phyloP scores from a whole-genome alignment of 2,329 filamentous ascomycete genomes.

The Nigrospora oryzae region DNA sequence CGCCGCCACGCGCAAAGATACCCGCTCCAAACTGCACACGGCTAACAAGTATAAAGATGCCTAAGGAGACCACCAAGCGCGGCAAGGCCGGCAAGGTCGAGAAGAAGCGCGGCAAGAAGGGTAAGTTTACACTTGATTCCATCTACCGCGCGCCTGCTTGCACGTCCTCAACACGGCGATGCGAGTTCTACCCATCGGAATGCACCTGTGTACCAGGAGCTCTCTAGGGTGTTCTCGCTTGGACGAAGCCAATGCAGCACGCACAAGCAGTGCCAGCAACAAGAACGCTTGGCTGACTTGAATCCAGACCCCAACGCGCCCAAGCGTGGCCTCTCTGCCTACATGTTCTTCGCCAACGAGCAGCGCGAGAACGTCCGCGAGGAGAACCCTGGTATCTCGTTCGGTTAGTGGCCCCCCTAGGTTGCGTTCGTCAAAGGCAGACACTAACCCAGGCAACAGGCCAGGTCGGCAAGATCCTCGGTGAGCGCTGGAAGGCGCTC shows the following conservation, averaged over 20 bases:
- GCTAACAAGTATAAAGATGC: constrained; percentile 38
- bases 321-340: constrained; percentile 98
- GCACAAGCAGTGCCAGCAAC: neutral
- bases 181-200: no score
- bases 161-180: no score
- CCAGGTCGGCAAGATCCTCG: constrained; percentile 95
- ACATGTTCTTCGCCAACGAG: constrained; percentile 99
- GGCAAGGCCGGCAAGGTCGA: constrained; percentile 40
- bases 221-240: neutral
- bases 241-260: neutral
- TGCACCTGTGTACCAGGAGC: neutral
- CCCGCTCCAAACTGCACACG: constrained; percentile 4
- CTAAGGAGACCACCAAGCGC: constrained; percentile 49
- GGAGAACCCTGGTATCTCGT: constrained; percentile 95
- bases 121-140: constrained; percentile 28
- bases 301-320: constrained; percentile 86
- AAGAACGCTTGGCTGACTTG: neutral
- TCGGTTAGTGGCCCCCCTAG: constrained; percentile 57
- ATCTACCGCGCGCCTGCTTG: neutral
- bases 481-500: constrained; percentile 97
- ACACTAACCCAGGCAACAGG: constrained; percentile 36
- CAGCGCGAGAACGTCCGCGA: constrained; percentile 97
- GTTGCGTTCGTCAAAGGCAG: neutral
- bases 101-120: constrained; percentile 53
- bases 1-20: neutral